Evolutionary conservation across 148 eudicot species (phyloP), one percentile per base, ranked within the genome.

Genomic region (Oxyria digyna): DNA sequence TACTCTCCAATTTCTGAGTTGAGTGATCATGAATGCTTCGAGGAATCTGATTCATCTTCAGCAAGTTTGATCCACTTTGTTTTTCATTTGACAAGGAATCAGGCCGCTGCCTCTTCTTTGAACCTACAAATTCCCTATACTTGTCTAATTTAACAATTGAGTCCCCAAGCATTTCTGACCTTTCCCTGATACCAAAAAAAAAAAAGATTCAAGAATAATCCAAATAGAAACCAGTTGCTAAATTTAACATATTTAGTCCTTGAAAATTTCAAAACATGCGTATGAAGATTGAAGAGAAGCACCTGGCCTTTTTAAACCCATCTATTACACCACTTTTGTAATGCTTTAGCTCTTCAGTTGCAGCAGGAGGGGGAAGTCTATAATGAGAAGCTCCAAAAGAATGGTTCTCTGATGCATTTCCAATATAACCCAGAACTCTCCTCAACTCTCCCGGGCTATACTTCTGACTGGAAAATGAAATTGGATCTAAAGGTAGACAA

Each of bases 251-350:
- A 55, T 4, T 55, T 0, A 55, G 33, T 27, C 63, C 23, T 18
- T 3, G 4, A 11, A 20, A 12, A 59, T 17, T n/a, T 26, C 65
- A 59, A 59, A 59, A 59, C 9, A 21, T 14, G 65, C 20, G 31
- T n/a, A 9, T 29, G 65, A 59, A 14, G 10, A 59, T 9, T 59
- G 18, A 63, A 54, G 24, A 73, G 18, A 26, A 68, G 64, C 70
- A 83, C 87, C 82, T 81, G 75, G 87, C 87, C 68, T 81, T 78
- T 29, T 54, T 52, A 67, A 74, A 81, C 45, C 77, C 72, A 68
- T 76, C 79, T 55, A 62, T 14, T 6, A 83, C 75, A 81, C 81
- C 74, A 26, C 76, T 80, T 64, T 75, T 79, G 68, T 40, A 74
- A 62, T 72, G 78, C 80, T 74, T 83, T 17, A 83, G 66, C 45